These are phyloP conservation scores for Parmales sp. DNA, from an alignment of 108 stramenopile genomes.

Conservation along the genomic window DNA sequence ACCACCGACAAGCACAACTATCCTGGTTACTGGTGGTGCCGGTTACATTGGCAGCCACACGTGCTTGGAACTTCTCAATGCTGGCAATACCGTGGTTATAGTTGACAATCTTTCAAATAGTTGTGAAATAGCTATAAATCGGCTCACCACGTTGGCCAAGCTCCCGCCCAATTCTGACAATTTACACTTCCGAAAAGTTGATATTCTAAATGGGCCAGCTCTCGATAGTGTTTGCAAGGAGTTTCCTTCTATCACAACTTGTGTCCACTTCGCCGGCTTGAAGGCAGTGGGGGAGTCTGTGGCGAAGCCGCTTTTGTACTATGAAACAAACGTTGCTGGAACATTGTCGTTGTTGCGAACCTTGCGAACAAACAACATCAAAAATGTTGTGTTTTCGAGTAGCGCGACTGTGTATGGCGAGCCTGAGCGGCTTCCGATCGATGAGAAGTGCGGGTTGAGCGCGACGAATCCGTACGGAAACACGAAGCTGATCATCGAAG, in stretches of 20 bases:
- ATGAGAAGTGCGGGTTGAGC: slow-evolving; percentile 52
- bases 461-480: slow-evolving; percentile 95
- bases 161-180: no score
- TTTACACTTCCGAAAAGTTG: no score
- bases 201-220: no score
- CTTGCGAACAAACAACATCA: slow-evolving; percentile 82
- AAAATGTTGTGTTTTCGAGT: slow-evolving; percentile 86
- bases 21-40: slow-evolving; percentile 92
- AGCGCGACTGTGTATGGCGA: slow-evolving; percentile 98
- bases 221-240: slow-evolving; percentile 69
- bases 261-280: slow-evolving; percentile 96
- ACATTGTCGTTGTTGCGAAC: slow-evolving; percentile 70
- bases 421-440: slow-evolving; percentile 75
- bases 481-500: slow-evolving; percentile 96
- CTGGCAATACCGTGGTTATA: slow-evolving; percentile 76
- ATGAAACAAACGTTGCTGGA: slow-evolving; percentile 79
- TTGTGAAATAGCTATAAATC: slow-evolving; percentile 46
- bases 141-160: slow-evolving; percentile 61
- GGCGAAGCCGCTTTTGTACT: slow-evolving; percentile 77
- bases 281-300: slow-evolving; percentile 96
- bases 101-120: slow-evolving; percentile 75
- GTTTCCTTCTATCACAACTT: slow-evolving; percentile 61
- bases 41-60: slow-evolving; percentile 99
- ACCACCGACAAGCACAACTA: no score
- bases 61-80: slow-evolving; percentile 77